Percentiles rank a stretch among this genome's conserved stretches.
Conservation (phyloP, 305 asterid genomes). For the Fraxinus albicans region DNA sequence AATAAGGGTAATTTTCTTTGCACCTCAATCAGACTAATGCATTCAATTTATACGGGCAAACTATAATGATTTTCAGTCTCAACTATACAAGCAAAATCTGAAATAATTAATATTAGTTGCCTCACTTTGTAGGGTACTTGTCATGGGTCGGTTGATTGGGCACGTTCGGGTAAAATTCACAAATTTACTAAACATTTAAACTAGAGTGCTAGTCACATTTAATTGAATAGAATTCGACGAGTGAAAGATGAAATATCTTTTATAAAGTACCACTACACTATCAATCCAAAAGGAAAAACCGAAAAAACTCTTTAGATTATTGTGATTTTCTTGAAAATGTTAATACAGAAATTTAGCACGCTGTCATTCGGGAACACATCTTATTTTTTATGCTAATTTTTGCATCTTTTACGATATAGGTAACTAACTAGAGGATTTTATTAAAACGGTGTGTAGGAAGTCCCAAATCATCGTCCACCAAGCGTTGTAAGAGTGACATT, state of each 20-base stretch:
- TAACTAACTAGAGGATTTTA: neutral
- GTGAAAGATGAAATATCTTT: too few relatives aligned
- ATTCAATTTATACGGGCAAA: too few relatives aligned
- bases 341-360: too few relatives aligned
- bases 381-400: too few relatives aligned
- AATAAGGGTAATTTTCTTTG: too few relatives aligned
- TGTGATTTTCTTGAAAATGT: too few relatives aligned
- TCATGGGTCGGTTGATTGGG: neutral
- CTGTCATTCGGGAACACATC: too few relatives aligned
- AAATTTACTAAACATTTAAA: neutral
- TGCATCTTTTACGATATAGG: neutral
- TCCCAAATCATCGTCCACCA: conserved; percentile 15
- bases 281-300: too few relatives aligned
- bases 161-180: neutral
- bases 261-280: too few relatives aligned
- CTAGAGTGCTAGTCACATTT: neutral
- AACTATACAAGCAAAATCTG: neutral
- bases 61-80: neutral
- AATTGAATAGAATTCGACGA: too few relatives aligned
- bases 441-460: neutral
- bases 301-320: too few relatives aligned
- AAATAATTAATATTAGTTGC: neutral
- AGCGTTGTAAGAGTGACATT: conserved; percentile 28
- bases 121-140: neutral
- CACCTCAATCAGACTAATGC: too few relatives aligned